A percentile compares a stretch with the other conserved stretches of the same genome.
Conservation (phyloP, 2,329 filamentous ascomycete species). For the Didymella pomorum region DNA sequence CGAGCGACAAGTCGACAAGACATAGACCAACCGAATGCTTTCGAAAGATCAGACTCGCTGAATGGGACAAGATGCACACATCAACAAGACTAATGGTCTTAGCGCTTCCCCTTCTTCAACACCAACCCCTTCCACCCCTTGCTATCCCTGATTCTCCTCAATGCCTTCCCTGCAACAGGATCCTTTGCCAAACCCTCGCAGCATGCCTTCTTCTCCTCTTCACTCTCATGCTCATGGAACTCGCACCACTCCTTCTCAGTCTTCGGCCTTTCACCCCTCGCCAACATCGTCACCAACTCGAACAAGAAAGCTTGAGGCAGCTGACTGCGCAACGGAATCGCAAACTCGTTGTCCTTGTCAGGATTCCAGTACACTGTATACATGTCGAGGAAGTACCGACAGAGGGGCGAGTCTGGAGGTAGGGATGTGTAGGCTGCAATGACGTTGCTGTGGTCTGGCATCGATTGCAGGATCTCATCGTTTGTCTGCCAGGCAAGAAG, state of each 20-base stretch:
- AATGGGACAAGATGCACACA: no score
- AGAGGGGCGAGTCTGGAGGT: constrained; percentile 41
- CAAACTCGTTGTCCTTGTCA: constrained; percentile 44
- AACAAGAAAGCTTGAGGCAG: constrained; percentile 47
- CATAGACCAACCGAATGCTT: no score
- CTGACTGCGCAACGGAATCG: constrained; percentile 41
- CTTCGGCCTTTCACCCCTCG: constrained; percentile 45
- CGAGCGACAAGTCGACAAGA: no score
- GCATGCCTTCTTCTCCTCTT: constrained; percentile 45
- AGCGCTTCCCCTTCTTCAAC: constrained; percentile 49
- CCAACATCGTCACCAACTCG: constrained; percentile 45
- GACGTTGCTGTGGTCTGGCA: constrained; percentile 50
- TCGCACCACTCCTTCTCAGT: constrained; percentile 50
- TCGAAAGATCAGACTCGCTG: no score
- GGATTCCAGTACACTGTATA: constrained; percentile 50
- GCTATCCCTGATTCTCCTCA: constrained; percentile 45
- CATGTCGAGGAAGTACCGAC: constrained; percentile 49
- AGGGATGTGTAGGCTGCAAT: constrained; percentile 46
- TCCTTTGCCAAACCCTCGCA: constrained; percentile 44
- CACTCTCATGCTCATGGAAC: constrained; percentile 48
- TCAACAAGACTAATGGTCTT: no score
- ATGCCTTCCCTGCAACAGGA: constrained; percentile 39
- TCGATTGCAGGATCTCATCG: constrained; percentile 47
- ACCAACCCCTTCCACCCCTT: constrained; percentile 50
- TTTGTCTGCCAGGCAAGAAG: constrained; percentile 48